Conservation (phyloP, 495 filamentous ascomycete species). For the Aspergillus avenaceus region DNA sequence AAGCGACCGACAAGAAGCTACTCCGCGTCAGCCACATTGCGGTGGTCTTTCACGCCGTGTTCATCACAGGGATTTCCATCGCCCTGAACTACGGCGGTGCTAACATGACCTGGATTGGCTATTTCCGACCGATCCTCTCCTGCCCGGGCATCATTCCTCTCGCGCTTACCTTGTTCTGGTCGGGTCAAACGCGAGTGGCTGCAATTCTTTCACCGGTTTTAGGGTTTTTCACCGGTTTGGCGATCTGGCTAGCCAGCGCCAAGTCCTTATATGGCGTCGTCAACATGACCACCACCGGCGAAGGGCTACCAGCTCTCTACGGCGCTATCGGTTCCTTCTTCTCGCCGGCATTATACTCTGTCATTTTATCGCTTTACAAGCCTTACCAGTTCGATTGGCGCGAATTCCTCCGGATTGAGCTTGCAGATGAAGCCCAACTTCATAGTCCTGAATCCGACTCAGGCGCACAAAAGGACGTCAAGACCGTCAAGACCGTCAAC, state of each 20-base stretch:
- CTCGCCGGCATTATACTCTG: conserved; percentile 34
- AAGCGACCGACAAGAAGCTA: conserved; percentile 30
- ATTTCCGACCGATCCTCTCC: conserved; percentile 33
- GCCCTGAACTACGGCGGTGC: conserved; percentile 36
- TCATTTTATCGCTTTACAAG: conserved; percentile 38
- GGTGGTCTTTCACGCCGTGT: conserved; percentile 34
- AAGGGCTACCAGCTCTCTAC: conserved; percentile 27
- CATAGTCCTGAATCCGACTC: conserved; percentile 5
- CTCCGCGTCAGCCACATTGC: conserved; percentile 32
- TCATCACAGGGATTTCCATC: conserved; percentile 35
- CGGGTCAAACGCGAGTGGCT: conserved; percentile 31
- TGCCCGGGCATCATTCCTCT: conserved; percentile 37
- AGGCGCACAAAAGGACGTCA: conserved; percentile 2
- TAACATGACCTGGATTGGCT: conserved; percentile 40
- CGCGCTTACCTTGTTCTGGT: conserved; percentile 35
- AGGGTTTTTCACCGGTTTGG: conserved; percentile 32
- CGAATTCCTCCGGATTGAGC: conserved; percentile 42
- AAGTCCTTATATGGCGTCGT: conserved; percentile 30
- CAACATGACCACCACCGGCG: conserved; percentile 30
- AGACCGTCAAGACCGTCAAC: conserved; percentile 8
- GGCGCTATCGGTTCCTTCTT: conserved; percentile 34
- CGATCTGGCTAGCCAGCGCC: conserved; percentile 32
- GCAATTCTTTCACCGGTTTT: conserved; percentile 31
- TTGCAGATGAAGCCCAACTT: conserved; percentile 21
- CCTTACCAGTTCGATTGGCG: conserved; percentile 48